Evolutionary conservation across 352 stramenopile genomes (phyloP), one percentile per base, ranked within the genome.

Genomic region (Pythium phragmiticola): DNA sequence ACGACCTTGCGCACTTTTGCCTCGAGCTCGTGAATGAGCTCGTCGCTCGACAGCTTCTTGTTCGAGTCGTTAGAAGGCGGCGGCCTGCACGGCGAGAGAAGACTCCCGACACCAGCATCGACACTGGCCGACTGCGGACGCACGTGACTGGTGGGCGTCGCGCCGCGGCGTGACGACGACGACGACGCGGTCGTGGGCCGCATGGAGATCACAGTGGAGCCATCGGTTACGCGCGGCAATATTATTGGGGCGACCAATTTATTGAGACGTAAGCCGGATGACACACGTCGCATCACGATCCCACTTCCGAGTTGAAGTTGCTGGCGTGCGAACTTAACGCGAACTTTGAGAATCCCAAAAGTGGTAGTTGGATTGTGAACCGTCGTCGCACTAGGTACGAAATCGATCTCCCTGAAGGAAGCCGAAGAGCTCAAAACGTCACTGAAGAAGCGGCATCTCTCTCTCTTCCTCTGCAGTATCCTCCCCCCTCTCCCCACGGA

Each of bases 1-100:
- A 93, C 80, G 13, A 94, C 75, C n/a, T 88, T 87, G 39, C 84
- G 76, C 14, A 94, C 81, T 59, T 92, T 91, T 50, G 48, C 47
- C 64, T 94, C 86, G 30, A 94, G 63, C 57, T 91, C 78, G 30
- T 74, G 78, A 26, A 94, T 91, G 41, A 94, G 65, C 61, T 92
- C 86, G 23, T 90, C 82, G 23, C 81, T 91, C 16, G 83, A 92
- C 4, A 77, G 12, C 14, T 46, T 56, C 5, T 69, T 81, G 1
- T 82, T 75, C 19, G 84, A 83, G 54, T 74, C 73, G 30, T 79
- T 85, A 6, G 51, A 37, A 4, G 53, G 28, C 4, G 56, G 26
- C 21, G 50, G n/a, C 7, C 54, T 47, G 33, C 60, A 53, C 0
- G 53, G 51, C 13, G 56, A 63, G 41, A 19, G 19, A 2, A 30